Conservation (phyloP, 208 protist genomes). For the Acanthamoeba culbertsoni region DNA sequence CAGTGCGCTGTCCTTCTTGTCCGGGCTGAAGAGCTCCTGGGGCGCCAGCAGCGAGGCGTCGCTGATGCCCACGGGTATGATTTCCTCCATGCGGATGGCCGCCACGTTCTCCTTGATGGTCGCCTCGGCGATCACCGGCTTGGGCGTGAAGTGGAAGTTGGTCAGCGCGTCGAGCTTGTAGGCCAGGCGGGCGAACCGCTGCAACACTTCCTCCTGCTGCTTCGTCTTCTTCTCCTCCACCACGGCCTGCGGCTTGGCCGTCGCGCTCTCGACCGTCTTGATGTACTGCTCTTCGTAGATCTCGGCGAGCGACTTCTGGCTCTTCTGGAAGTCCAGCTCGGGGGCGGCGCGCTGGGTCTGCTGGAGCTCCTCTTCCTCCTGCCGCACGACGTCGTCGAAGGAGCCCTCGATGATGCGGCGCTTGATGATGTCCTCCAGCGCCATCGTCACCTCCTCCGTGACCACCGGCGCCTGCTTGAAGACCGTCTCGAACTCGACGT, state of each 20-base stretch:
- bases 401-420: conserved; percentile 18
- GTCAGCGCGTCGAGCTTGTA: conserved; percentile 72
- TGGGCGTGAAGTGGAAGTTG: conserved; percentile 79
- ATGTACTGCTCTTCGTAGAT: conserved; percentile 18
- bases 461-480: conserved; percentile 52
- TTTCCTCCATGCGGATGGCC: conserved; percentile 73
- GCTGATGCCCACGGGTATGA: conserved; percentile 63
- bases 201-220: conserved; percentile 26
- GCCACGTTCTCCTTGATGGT: conserved; percentile 59
- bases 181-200: conserved; percentile 62
- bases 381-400: conserved; percentile 62
- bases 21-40: background rate
- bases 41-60: background rate
- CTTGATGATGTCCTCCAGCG: conserved; percentile 66
- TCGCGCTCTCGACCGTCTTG: background rate
- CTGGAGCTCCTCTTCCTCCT: background rate
- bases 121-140: conserved; percentile 42
- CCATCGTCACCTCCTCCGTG: conserved; percentile 54
- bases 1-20: background rate
- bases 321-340: conserved; percentile 54
- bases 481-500: conserved; percentile 64
- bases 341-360: background rate
- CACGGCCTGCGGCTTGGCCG: background rate
- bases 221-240: background rate
- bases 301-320: background rate